Evolutionary conservation across 2,329 filamentous ascomycete genomes (phyloP).

Genomic region (Ilyonectria destructans): DNA sequence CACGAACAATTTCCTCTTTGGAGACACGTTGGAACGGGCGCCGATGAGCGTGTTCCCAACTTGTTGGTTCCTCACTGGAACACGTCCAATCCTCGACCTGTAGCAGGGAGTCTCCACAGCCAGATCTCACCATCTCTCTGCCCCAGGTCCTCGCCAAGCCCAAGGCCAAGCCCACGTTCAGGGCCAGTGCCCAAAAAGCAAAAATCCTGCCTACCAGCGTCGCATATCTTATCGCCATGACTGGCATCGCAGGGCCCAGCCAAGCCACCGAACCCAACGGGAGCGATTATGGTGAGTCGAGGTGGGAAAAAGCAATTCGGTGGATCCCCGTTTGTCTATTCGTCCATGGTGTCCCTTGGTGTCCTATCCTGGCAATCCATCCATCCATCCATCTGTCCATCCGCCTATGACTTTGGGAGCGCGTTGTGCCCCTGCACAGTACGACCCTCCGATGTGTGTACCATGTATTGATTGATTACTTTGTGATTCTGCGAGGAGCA

Average conservation of each 20-base stretch:
- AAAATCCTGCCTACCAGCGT: slow-evolving; percentile 35
- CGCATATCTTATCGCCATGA: slow-evolving; percentile 45
- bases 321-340: slow-evolving; percentile 19
- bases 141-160: slow-evolving; percentile 9
- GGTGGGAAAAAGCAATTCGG: slow-evolving; percentile 35
- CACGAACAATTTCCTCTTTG: slow-evolving; percentile 39
- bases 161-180: slow-evolving; percentile 9
- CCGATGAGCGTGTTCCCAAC: slow-evolving; percentile 31
- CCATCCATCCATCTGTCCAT: slow-evolving; percentile 33
- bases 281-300: slow-evolving; percentile 40
- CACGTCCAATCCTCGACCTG: slow-evolving; percentile 23
- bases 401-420: slow-evolving; percentile 8
- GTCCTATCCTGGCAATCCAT: slow-evolving; percentile 29
- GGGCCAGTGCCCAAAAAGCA: slow-evolving; percentile 31
- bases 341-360: slow-evolving; percentile 24
- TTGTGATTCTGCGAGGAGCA: slow-evolving; percentile 19
- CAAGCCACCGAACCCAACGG: slow-evolving; percentile 45
- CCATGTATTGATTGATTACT: slow-evolving; percentile 17
- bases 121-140: slow-evolving; percentile 23
- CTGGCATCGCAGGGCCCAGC: slow-evolving; percentile 36
- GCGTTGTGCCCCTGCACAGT: slow-evolving; percentile 15
- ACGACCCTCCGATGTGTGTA: neutral
- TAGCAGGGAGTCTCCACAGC: slow-evolving; percentile 18
- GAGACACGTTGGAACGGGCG: slow-evolving; percentile 39
- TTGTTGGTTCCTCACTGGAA: slow-evolving; percentile 36